These are phyloP conservation scores for Taiozyma onychis DNA, from an alignment of 1,139 yeast genomes.

Conservation along the genomic window DNA sequence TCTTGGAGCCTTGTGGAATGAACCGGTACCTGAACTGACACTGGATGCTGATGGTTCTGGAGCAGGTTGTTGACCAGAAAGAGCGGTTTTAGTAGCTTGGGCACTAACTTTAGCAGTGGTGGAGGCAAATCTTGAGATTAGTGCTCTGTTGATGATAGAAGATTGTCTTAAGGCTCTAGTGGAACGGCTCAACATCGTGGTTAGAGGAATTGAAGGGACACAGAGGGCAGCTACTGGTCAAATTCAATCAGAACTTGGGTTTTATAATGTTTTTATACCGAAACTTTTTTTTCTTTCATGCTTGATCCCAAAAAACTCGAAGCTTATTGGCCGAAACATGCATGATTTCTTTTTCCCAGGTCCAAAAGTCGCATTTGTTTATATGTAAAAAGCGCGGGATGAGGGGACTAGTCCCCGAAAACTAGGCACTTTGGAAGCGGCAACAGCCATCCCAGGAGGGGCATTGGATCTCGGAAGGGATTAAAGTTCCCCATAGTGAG, in stretches of 20 bases:
- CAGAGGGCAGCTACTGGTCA: neutral
- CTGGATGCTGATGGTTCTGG: conserved; percentile 4
- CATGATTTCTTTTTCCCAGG: neutral
- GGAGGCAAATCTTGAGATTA: conserved; percentile 4
- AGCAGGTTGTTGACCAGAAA: neutral
- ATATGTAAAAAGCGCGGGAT: neutral
- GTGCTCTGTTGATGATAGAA: conserved; percentile 4
- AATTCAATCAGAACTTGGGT: neutral
- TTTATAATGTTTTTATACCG: neutral
- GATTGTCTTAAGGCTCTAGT: conserved; percentile 3
- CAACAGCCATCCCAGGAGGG: neutral
- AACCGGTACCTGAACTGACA: conserved; percentile 29
- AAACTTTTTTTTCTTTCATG: neutral
- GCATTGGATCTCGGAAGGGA: neutral
- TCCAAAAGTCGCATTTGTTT: neutral
- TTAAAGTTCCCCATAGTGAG: neutral
- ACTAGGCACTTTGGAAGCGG: too few species aligned
- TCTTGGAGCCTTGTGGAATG: conserved; percentile 33
- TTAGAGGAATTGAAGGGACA: neutral
- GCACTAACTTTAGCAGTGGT: conserved; percentile 8
- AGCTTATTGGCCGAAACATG: neutral
- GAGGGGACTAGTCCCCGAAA: neutral
- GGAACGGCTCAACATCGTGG: conserved; percentile 6
- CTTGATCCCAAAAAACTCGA: neutral
- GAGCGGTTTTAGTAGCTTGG: conserved; percentile 3